Base-by-base conservation (phyloP, 2,329 filamentous ascomycete species). In the Neoarthrinium moseri region DNA sequence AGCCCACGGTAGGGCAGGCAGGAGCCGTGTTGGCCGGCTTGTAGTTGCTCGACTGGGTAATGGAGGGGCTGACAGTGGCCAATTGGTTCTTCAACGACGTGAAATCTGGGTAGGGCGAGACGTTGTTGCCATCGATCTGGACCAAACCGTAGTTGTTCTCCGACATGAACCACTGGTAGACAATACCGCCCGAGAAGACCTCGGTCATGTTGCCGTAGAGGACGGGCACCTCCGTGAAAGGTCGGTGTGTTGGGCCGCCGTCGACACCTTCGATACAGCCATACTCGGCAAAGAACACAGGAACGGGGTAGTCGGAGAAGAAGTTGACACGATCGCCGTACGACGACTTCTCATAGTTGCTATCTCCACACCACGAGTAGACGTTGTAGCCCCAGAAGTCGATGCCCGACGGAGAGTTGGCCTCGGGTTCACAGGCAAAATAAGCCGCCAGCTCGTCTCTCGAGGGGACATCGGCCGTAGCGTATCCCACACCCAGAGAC, bases 381-480 rank as follows among this genome's bases (percentile, higher is more conserved):
- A 97, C 96, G 79, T 99, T 99, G 86, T 97, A 97, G 49, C 94
- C 94, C 89, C 91, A 99, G 78, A 95, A 97, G 71, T 99, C 94
- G 55, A 97, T 96, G 50, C 87, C 68, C 10, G 61, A 58, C 8
- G 46, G 13, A 17, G 52, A 46, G 12, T 34, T 62, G 71, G 51
- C 70, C 7, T 75, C 64, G 50, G 81, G 68, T 50, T 91, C 89
- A 65, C 94, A 99, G 78, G 96, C 91, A 75, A 99, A 96, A 80
- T 95, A 99, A 65, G 90, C 74, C 56, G 90, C 89, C 62, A 97
- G 83, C 60, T 90, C 76, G 54, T 77, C 77, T 67, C 94, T 89
- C 58, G 96, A 95, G 18, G 82, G 78, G 32, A 83, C 79, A 68
- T 96, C 91, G 58, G 97, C 94, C 70, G 94, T 94, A 55, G 94